Base-by-base conservation (phyloP, 2,329 filamentous ascomycete species). In the Macrophomina pseudophaseolina region DNA sequence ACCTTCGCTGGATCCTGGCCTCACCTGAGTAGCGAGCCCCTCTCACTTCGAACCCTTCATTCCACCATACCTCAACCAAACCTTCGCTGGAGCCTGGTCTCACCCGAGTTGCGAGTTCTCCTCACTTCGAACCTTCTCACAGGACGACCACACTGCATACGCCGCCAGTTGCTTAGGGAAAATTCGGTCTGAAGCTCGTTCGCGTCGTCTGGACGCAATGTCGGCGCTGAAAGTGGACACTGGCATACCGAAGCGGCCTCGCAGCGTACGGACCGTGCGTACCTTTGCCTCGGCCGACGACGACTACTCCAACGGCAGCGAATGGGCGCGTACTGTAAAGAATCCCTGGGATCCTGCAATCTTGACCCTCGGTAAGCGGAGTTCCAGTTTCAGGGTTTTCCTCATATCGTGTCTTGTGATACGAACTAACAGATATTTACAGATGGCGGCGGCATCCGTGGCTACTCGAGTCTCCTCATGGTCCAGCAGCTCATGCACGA, bases 371-470 rank as follows among this genome's bases (percentile, higher is more conserved):
- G 76, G 76, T 79, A 76, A 4, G 75, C 75, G 46, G 28, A 23
- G 23, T 23, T 23, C 23, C 23, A 23, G 23, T 23, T 23, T 23
- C 23, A 23, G 23, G 23, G 23, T 3, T 23, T 23, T 23, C 23
- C 23, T 23, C 23, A 23, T 23, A 3, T 23, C 23, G 2, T 3
- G 2, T 23, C 23, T 23, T 23, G 23, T 12, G 11, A 38, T 38
- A 12, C 3, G 11, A 4, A 30, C 52, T 54, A 12, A 54, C 52
- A 54, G 11, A 11, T 3, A 14, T 54, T 38, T 7, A 18, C 64
- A 78, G 78, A 85, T 73, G 83, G 83, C 59, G 83, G 83, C 42
- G 82, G 83, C 6, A 84, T 85, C 46, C 76, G 83, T 66, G 83
- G 83, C 67, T 84, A 84, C 74, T 82, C 81, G 65, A 83, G 80